Evolutionary conservation across 129 eudicot species (phyloP), one percentile per base, ranked within the genome.

Genomic region (Helichrysum umbraculigerum): DNA sequence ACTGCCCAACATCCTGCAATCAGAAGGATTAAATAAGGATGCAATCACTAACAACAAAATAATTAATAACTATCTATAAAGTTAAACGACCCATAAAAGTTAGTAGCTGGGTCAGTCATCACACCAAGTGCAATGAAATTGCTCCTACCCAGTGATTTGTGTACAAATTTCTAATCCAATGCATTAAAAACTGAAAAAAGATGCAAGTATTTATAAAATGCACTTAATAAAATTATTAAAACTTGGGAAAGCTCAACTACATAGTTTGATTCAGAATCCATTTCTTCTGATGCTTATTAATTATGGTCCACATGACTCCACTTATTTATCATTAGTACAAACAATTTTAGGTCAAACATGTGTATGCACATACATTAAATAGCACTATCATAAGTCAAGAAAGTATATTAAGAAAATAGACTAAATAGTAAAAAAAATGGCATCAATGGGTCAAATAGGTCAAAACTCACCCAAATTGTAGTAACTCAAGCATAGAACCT

Each of bases 1-100:
- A 68, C 68, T 80, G 88, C 39, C 92, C 92, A 5, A 88, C 92
- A 64, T 88, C 92, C 92, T 88, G 60, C 21, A 77, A 15, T 33
- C 5, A 29, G 1, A 70, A 57, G 1, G 41, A 16, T 3, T 39
- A 20, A 7, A 11, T 17, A 35, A 30, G 32, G 12, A 63, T 30
- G n/a, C 15, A 8, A 28, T 15, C 8, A 28, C 7, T 0, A 6
- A 15, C 35, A 56, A 17, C 25, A 34, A 3, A 17, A 16, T 66
- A 15, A 66, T 19, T 33, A 66, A n/a, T 34, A 66, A 17, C 50
- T 10, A 17, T 57, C 29, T 9, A 47, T 12, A 12, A 47, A 1
- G 1, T 44, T 47, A 17, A 47, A 47, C n/a, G 1, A 15, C 54
- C 6, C n/a, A 47, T 47, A 12, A 14, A 47, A 14, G n/a, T 47